Evolutionary conservation across 2,329 filamentous ascomycete species (phyloP).

Genomic region (Pseudocercospora musae): DNA sequence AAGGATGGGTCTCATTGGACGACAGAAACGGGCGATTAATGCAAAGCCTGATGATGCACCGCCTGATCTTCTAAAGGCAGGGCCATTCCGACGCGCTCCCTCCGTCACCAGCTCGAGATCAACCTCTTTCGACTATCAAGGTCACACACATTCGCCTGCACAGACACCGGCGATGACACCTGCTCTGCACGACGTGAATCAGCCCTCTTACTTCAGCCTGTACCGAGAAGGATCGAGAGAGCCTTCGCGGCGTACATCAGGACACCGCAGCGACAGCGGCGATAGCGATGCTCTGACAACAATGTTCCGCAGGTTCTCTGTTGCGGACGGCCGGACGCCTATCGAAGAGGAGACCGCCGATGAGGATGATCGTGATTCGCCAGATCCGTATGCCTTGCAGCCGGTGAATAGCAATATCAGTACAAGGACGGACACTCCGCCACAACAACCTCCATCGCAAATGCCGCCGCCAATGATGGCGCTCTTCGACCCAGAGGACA

Average conservation of each 20-base stretch:
- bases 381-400: conserved; percentile 69
- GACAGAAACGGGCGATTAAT: conserved; percentile 89
- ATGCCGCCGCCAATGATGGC: conserved; percentile 90
- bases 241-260: conserved; percentile 68
- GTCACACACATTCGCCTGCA: conserved; percentile 68
- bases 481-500: conserved; percentile 92
- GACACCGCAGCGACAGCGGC: conserved; percentile 85
- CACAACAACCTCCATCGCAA: conserved; percentile 61
- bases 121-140: conserved; percentile 86
- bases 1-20: conserved; percentile 92
- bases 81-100: conserved; percentile 79
- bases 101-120: conserved; percentile 90
- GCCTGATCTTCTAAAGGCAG: conserved; percentile 87
- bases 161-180: conserved; percentile 86
- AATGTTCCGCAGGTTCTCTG: conserved; percentile 72
- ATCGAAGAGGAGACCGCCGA: conserved; percentile 73
- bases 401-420: conserved; percentile 52
- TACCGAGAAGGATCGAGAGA: conserved; percentile 55
- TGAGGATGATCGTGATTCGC: conserved; percentile 59
- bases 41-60: conserved; percentile 74
- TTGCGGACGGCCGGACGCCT: conserved; percentile 56
- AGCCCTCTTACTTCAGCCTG: conserved; percentile 91
- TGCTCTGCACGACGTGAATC: conserved; percentile 63
- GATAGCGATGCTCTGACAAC: conserved; percentile 78
- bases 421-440: conserved; percentile 48